Conservation (phyloP, 2,329 filamentous ascomycete species). For the Eurotiales sp. region DNA sequence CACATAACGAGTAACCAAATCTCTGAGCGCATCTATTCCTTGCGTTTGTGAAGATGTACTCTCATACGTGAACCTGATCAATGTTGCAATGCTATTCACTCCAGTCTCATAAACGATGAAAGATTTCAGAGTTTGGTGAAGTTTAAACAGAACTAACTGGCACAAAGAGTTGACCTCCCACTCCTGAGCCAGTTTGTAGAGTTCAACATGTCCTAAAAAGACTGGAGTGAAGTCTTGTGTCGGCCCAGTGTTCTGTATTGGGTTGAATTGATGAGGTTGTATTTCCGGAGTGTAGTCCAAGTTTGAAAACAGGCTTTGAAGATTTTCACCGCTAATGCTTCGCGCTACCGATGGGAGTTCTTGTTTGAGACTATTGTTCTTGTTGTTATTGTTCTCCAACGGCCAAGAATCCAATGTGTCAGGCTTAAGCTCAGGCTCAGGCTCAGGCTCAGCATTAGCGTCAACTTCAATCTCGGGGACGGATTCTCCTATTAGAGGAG, state of each 20-base stretch:
- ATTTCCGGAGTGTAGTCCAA: background rate
- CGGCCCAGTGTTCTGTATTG: conserved; percentile 4
- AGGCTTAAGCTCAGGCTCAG: background rate
- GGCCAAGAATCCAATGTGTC: background rate
- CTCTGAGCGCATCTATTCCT: conserved; percentile 18
- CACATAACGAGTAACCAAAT: conserved; percentile 21
- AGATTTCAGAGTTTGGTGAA: conserved; percentile 28
- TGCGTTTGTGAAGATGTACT: conserved; percentile 25
- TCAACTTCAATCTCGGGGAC: background rate
- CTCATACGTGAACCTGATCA: conserved; percentile 35
- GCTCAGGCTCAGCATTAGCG: background rate
- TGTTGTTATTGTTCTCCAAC: no score
- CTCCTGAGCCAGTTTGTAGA: conserved; percentile 41
- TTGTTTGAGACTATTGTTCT: background rate
- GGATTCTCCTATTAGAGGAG: background rate
- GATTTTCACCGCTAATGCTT: background rate
- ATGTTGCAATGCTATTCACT: conserved; percentile 26
- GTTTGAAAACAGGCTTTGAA: background rate
- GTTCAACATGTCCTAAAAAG: conserved; percentile 36
- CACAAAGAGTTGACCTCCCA: conserved; percentile 34
- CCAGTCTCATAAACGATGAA: conserved; percentile 29
- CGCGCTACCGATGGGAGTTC: background rate
- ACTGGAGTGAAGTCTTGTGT: conserved; percentile 30
- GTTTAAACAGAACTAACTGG: conserved; percentile 28
- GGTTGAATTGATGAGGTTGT: background rate